Base-by-base conservation (phyloP, 2,329 filamentous ascomycete genomes). In the Cordyceps farinosa region DNA sequence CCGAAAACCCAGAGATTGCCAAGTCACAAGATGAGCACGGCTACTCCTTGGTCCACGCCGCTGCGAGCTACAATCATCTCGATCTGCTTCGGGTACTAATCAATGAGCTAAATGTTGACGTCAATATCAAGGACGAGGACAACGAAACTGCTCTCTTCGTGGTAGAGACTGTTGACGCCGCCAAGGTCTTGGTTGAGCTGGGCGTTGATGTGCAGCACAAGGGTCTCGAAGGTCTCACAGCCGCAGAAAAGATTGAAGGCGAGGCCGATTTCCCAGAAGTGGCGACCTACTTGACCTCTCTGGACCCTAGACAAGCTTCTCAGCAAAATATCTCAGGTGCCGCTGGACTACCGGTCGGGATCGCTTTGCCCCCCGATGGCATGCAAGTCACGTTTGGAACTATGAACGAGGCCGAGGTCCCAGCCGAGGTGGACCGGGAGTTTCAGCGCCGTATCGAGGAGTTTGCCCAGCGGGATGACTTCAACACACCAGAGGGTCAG, bases 61-160 rank as follows among this genome's bases (percentile, higher is more conserved):
- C 94, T 17, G 89, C 91, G 22, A 97, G 93, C 69, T 99, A 98
- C 82, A 90, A 89, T 73, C 93, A 98, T 73, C 78, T 91, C 42
- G 85, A 90, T 62, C 87, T 99, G 17, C 83, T 97, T 17, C 88
- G 90, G 65, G 77, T 86, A 0, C 83, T 99, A 6, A 82, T 97
- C 34, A 81, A 81, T 53, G 90, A 94, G 40, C 91, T 93, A 76
- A 78, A 87, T 13, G 93, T 94, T 30, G 81, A 93, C 65, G 85
- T 92, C 54, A 89, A 97, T 73, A 80, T 97, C 59, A 85, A 84
- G 68, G 95, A 99, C 73, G 91, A 97, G 74, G 95, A 99, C 74
- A 86, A 88, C 63, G 95, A 99, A 77, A 97, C 94, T 1, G 90
- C 94, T n/a, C 81, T 99, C 5, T 99, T 97, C 72, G 91, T 92